Evolutionary conservation across 169 alveolate genomes (phyloP), one percentile per base, ranked within the genome.

Genomic region (Plasmodium blacklocki): DNA sequence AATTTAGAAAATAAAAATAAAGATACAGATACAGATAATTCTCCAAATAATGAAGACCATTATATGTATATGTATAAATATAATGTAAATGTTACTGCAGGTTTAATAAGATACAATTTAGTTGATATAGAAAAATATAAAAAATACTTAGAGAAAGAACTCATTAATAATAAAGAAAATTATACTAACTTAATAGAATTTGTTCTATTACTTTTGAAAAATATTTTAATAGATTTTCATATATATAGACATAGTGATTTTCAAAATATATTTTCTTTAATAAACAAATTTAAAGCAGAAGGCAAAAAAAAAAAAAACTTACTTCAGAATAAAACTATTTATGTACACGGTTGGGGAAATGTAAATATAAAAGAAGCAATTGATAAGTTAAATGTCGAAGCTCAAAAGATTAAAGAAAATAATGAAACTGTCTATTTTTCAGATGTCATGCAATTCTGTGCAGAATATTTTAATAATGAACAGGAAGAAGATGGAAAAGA

Each of bases 201-300:
- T 62, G 56, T 73, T 54, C 19, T 50, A 14, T 45, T 54, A 26
- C 23, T 86, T 50, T 23, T 86, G 43, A 86, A 62, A 72, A 21
- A 71, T 43, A 86, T 86, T 59, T 86, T 86, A 86, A 71, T 86
- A 9, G 92, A 86, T 52, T 86, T 86, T 19, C 75, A 73, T 14
- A 59, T 86, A 26, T 86, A 29, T 73, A 64, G 92, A 60, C 50
- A 78, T 68, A 63, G n/a, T 23, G 70, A 76, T 88, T 76, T 88
- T 70, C 73, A 88, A 68, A 71, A 73, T 18, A 73, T 76, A n/a
- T 73, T 88, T 26, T 21, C 64, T 7, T 58, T 71, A 73, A 23
- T 88, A 26, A 74, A 88, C 52, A 39, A 39, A 39, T 39, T 39
- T 39, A 39, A 39, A 39, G 6, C 47, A 39, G 47, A 39, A 39